A percentile compares a stretch with the other conserved stretches of the same genome.
phyloP scores from a whole-genome alignment of 257 asterid species.

The Salvia hispanica region DNA sequence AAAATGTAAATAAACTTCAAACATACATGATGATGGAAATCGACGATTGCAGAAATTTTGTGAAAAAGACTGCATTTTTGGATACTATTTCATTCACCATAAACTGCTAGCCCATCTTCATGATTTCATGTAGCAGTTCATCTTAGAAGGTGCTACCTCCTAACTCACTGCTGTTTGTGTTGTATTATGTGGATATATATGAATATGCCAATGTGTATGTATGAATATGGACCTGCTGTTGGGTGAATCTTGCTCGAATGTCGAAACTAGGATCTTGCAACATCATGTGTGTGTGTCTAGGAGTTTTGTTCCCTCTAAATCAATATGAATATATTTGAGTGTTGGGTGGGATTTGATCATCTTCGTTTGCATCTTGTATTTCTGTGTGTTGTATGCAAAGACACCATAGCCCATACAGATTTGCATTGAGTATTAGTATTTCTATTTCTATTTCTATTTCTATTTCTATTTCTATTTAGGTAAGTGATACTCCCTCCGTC shows the following conservation, averaged over 20 bases:
- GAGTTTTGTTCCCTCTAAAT: too few species aligned
- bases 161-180: not conserved
- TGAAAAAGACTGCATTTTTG: not conserved
- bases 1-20: not conserved
- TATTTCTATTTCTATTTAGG: too few species aligned
- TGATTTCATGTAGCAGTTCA: too few species aligned
- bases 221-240: not conserved
- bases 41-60: not conserved
- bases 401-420: too few species aligned
- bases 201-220: not conserved
- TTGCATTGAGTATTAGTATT: too few species aligned
- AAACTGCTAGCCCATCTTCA: too few species aligned
- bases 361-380: too few species aligned
- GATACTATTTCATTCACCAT: not conserved
- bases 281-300: not conserved
- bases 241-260: not conserved
- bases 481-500: too few species aligned
- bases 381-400: too few species aligned
- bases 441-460: too few species aligned
- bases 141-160: not conserved
- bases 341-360: too few species aligned
- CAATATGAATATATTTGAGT: too few species aligned
- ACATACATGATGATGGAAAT: not conserved
- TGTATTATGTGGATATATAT: not conserved
- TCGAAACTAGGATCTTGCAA: not conserved